Conservation (phyloP, 306 rosid genomes). For the Casuarina glauca region DNA sequence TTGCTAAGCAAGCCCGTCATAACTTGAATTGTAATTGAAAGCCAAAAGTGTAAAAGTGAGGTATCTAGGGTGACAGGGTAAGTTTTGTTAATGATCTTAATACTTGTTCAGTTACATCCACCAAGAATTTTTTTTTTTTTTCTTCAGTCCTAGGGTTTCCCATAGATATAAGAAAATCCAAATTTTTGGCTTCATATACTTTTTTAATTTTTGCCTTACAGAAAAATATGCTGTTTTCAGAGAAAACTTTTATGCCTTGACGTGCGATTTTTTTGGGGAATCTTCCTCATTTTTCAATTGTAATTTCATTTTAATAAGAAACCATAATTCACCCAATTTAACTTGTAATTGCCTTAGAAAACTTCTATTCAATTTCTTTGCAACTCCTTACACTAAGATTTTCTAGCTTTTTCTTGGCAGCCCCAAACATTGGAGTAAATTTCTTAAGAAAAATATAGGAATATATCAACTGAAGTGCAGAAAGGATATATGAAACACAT, state of each 20-base stretch:
- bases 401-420: neutral
- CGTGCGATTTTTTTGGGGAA: neutral
- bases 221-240: neutral
- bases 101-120: neutral
- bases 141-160: neutral
- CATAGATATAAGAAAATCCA: neutral
- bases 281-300: conserved; percentile 6
- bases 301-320: neutral
- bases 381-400: neutral
- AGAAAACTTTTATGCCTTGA: neutral
- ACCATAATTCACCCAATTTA: neutral
- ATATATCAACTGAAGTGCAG: conserved; percentile 12
- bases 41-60: neutral
- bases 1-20: neutral
- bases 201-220: neutral
- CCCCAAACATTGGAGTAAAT: conserved; percentile 18
- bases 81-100: neutral
- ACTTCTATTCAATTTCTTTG: neutral
- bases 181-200: neutral
- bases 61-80: conserved; percentile 1
- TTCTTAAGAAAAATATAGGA: conserved; percentile 15
- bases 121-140: neutral
- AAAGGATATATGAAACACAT: conserved; percentile 15
- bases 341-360: neutral
- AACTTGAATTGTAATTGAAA: neutral